phyloP scores from a whole-genome alignment of 2,329 filamentous ascomycete genomes.

The Trichophyton schoenleinii region DNA sequence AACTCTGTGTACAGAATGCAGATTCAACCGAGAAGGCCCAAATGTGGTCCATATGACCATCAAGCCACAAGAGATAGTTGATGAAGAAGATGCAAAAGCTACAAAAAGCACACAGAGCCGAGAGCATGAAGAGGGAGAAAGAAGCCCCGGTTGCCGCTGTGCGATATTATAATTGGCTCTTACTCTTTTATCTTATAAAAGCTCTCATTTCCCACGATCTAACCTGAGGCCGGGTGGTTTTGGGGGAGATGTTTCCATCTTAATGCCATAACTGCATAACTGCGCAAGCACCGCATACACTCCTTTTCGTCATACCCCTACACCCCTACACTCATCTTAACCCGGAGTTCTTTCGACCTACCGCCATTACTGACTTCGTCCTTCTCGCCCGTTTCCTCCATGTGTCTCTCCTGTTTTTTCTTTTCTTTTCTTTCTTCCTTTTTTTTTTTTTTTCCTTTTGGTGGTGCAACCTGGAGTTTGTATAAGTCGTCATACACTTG shows the following conservation, averaged over 20 bases:
- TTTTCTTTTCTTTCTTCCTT: neutral
- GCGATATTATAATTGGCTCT: conserved; percentile 41
- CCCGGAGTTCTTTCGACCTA: neutral
- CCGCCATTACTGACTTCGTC: neutral
- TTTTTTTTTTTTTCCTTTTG: neutral
- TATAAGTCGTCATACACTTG: neutral
- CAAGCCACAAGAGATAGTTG: conserved; percentile 64
- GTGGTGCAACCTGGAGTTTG: neutral
- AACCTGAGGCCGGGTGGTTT: neutral
- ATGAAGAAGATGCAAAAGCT: conserved; percentile 64
- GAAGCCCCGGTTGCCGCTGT: conserved; percentile 51
- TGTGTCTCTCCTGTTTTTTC: too few relatives aligned
- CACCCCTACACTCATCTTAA: neutral
- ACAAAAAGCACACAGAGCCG: conserved; percentile 43
- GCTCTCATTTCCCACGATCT: neutral
- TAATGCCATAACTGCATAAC: too few relatives aligned
- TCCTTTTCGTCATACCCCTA: neutral
- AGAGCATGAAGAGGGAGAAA: conserved; percentile 43
- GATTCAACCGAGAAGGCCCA: conserved; percentile 58
- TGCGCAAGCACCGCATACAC: neutral
- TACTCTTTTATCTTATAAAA: neutral
- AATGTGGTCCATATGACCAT: conserved; percentile 95
- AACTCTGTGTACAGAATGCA: conserved; percentile 50
- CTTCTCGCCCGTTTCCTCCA: too few relatives aligned
- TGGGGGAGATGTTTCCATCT: neutral